These are phyloP conservation scores for Yamadazyma diospyri DNA, from an alignment of 1,139 yeast genomes.

Conservation along the genomic window DNA sequence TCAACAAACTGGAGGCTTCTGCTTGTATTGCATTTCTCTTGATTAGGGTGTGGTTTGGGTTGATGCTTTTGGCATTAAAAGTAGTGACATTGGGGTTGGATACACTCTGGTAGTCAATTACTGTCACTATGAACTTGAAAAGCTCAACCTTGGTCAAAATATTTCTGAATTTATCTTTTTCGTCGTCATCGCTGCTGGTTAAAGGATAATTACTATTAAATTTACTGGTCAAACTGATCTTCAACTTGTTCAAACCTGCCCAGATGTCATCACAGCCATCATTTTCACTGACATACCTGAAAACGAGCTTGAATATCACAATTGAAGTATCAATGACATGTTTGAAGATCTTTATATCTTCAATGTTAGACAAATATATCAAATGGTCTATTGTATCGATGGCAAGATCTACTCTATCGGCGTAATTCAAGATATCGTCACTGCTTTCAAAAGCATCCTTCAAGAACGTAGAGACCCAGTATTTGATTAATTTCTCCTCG, in stretches of 20 bases:
- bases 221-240: constrained; percentile 34
- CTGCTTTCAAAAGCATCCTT: constrained; percentile 40
- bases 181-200: constrained; percentile 42
- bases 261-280: constrained; percentile 43
- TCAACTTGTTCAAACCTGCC: constrained; percentile 41
- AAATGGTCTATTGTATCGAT: constrained; percentile 37
- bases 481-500: constrained; percentile 32
- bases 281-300: constrained; percentile 40
- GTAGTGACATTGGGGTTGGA: constrained; percentile 32
- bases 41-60: constrained; percentile 65
- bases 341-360: constrained; percentile 28
- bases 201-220: constrained; percentile 43
- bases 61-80: constrained; percentile 58
- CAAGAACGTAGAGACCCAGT: constrained; percentile 48
- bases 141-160: constrained; percentile 61
- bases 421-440: constrained; percentile 20
- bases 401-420: constrained; percentile 42
- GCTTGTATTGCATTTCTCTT: constrained; percentile 54
- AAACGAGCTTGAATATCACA: constrained; percentile 38
- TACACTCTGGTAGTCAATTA: constrained; percentile 68
- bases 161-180: constrained; percentile 48
- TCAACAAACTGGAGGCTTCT: constrained; percentile 70
- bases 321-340: constrained; percentile 32
- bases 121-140: constrained; percentile 66
- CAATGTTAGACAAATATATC: constrained; percentile 25